A percentile compares a stretch with the other conserved stretches of the same genome.
These are phyloP conservation scores for Apiosordaria backusii DNA, from an alignment of 495 filamentous ascomycete species.

Conservation along the genomic window DNA sequence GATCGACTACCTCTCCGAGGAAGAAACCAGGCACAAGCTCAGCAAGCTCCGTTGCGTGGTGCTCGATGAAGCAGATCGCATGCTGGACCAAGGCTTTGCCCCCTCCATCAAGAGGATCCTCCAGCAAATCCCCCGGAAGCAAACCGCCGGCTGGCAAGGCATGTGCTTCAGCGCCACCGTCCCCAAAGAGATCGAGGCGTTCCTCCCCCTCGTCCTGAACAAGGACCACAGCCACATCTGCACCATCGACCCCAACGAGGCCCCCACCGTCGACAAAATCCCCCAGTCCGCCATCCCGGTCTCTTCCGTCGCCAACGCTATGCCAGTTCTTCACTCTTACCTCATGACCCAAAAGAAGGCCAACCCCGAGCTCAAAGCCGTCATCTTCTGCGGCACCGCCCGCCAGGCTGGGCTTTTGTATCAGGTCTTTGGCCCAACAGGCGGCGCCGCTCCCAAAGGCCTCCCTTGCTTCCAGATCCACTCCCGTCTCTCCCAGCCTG, in stretches of 20 bases:
- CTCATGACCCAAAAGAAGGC: constrained; percentile 88
- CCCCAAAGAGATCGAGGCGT: constrained; percentile 84
- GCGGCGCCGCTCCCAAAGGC: constrained; percentile 76
- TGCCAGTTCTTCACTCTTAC: constrained; percentile 77
- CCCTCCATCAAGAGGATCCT: constrained; percentile 85
- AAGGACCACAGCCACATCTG: constrained; percentile 88
- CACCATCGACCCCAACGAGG: constrained; percentile 90
- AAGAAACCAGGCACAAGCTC: constrained; percentile 73
- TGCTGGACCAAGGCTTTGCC: constrained; percentile 94
- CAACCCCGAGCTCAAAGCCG: constrained; percentile 68
- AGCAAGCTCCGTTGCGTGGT: constrained; percentile 65
- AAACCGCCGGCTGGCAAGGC: constrained; percentile 60
- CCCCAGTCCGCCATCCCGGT: constrained; percentile 72
- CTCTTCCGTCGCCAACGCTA: constrained; percentile 77
- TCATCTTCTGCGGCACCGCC: constrained; percentile 98
- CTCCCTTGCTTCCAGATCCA: constrained; percentile 80
- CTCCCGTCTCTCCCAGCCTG: constrained; percentile 60
- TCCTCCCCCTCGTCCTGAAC: constrained; percentile 95
- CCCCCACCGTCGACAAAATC: constrained; percentile 73
- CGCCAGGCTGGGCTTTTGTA: constrained; percentile 93
- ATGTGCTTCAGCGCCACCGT: constrained; percentile 94
- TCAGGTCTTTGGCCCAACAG: constrained; percentile 61
- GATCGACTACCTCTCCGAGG: constrained; percentile 81
- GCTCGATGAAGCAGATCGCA: constrained; percentile 90
- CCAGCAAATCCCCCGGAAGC: constrained; percentile 58